Evolutionary conservation across 2,329 filamentous ascomycete species (phyloP).

Genomic region (Ilyonectria destructans): DNA sequence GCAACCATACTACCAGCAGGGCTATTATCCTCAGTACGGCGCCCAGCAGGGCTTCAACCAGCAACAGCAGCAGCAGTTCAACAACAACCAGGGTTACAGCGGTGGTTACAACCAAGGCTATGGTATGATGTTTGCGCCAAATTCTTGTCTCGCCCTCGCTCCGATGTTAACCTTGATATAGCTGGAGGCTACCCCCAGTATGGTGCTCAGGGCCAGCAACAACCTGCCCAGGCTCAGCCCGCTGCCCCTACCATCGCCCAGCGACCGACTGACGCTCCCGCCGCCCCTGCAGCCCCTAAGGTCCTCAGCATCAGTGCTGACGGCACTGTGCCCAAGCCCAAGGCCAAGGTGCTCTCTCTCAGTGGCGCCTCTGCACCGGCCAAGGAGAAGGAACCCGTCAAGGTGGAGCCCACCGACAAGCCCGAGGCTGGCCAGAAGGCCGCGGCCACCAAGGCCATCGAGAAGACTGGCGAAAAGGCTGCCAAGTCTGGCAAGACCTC

Average conservation of each 20-base stretch:
- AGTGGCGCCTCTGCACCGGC: conserved; percentile 53
- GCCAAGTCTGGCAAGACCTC: conserved; percentile 80
- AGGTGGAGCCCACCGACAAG: conserved; percentile 64
- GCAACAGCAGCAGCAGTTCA: conserved; percentile 41
- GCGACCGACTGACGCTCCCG: conserved; percentile 54
- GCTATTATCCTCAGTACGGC: conserved; percentile 73
- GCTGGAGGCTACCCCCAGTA: conserved; percentile 70
- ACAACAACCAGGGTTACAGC: conserved; percentile 71
- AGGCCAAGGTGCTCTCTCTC: conserved; percentile 65
- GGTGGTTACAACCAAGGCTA: conserved; percentile 67
- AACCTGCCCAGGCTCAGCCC: conserved; percentile 60
- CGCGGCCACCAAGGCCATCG: conserved; percentile 90
- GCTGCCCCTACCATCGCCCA: conserved; percentile 45
- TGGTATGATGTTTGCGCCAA: conserved; percentile 43
- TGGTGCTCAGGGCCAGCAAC: conserved; percentile 64
- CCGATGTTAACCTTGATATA: conserved; percentile 48
- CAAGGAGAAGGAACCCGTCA: conserved; percentile 64
- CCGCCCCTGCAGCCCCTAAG: conserved; percentile 70
- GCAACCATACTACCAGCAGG: conserved; percentile 66
- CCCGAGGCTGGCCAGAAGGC: conserved; percentile 86
- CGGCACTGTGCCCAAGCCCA: conserved; percentile 69
- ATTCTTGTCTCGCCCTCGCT: conserved; percentile 7
- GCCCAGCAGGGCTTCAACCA: conserved; percentile 65
- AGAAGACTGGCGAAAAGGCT: conserved; percentile 84
- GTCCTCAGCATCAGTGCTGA: conserved; percentile 79